phyloP scores from a whole-genome alignment of 2,329 filamentous ascomycete species.

The Aureobasidium musti region DNA sequence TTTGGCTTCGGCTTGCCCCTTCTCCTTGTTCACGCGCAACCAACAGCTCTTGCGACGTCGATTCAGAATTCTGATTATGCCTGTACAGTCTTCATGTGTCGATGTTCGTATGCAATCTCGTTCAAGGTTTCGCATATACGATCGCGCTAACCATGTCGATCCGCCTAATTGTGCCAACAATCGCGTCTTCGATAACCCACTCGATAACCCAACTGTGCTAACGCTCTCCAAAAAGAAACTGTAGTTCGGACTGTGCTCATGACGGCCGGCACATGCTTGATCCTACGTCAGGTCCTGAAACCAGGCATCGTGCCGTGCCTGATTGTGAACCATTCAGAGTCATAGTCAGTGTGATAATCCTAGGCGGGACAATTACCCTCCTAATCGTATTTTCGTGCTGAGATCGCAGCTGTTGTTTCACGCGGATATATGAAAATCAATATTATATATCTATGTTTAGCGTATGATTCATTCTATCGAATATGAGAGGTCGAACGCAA shows the following conservation, averaged over 20 bases:
- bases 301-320: background rate
- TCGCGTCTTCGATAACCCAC: slow-evolving; percentile 16
- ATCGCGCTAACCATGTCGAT: slow-evolving; percentile 7
- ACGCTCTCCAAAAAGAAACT: background rate
- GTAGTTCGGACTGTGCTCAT: slow-evolving; percentile 3
- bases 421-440: background rate
- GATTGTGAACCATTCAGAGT: background rate
- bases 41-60: background rate
- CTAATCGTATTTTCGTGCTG: background rate
- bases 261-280: background rate
- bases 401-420: background rate
- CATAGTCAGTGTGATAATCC: background rate
- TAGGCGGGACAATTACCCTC: background rate
- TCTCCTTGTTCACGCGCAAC: background rate
- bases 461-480: background rate
- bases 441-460: background rate
- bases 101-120: background rate
- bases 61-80: background rate
- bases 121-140: background rate
- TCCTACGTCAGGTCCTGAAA: slow-evolving; percentile 6
- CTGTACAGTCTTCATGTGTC: background rate
- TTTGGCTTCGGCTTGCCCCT: background rate
- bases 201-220: slow-evolving; percentile 12
- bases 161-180: slow-evolving; percentile 14
- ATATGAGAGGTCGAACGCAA: background rate